Conservation (phyloP, 805 yeast genomes). For the Saturnispora gosingensis region DNA sequence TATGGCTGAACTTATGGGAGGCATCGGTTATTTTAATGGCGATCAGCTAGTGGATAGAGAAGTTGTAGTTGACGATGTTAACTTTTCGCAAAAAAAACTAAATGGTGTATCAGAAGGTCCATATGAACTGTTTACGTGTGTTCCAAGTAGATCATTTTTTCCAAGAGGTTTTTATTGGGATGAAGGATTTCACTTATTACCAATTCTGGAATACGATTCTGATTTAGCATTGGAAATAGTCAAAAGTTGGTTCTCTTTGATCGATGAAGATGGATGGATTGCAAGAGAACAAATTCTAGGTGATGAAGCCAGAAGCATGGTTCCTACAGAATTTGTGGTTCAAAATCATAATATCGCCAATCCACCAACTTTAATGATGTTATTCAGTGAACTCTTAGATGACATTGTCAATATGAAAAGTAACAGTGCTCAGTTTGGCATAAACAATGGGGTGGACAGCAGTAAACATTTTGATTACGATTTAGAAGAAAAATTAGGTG, state of each 20-base stretch:
- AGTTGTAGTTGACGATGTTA: slow-evolving; percentile 59
- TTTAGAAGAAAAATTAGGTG: slow-evolving; percentile 31
- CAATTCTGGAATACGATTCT: slow-evolving; percentile 72
- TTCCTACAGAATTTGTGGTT: slow-evolving; percentile 72
- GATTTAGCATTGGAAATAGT: slow-evolving; percentile 73
- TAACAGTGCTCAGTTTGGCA: slow-evolving; percentile 7
- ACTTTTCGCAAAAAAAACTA: slow-evolving; percentile 42
- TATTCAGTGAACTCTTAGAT: slow-evolving; percentile 49
- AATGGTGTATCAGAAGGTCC: slow-evolving; percentile 67
- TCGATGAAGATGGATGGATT: slow-evolving; percentile 92
- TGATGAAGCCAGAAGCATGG: slow-evolving; percentile 78
- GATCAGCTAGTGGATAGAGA: slow-evolving; percentile 71
- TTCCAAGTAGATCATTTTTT: slow-evolving; percentile 89
- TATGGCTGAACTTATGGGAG: slow-evolving; percentile 79
- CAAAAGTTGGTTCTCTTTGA: slow-evolving; percentile 77
- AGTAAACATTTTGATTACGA: slow-evolving; percentile 19
- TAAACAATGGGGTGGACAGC: slow-evolving; percentile 22
- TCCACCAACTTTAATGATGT: slow-evolving; percentile 87
- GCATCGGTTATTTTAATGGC: slow-evolving; percentile 83
- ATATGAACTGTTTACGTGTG: slow-evolving; percentile 63
- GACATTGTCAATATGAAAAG: slow-evolving; percentile 10
- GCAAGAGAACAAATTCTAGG: slow-evolving; percentile 94
- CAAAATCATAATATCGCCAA: slow-evolving; percentile 89
- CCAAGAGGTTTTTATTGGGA: slow-evolving; percentile 99
- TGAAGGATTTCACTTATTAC: slow-evolving; percentile 90